Base-by-base conservation (phyloP, 2,329 filamentous ascomycete genomes). In the Diaporthe eres region DNA sequence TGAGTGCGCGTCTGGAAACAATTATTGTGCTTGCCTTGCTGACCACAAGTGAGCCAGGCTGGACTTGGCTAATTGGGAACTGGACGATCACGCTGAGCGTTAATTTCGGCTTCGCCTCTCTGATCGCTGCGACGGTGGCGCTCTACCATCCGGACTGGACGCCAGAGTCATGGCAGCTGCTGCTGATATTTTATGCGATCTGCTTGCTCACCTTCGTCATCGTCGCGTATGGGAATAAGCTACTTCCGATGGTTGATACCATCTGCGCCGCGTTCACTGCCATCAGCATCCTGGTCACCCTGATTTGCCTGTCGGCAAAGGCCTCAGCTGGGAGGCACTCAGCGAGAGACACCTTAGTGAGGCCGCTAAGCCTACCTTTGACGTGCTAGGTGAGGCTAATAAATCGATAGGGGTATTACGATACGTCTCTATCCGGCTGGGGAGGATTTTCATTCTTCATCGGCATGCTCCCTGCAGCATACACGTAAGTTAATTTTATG, bases 111-210 rank as follows among this genome's bases (percentile, higher is more conserved):
- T 89, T 90, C 75, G 89, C 89, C 1, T 89, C 87, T 1, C 80
- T 92, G 63, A 83, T 91, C 47, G 86, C 87, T 3, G 89, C 87
- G 0, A 86, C 86, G 0, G 81, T 90, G 6, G 85, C 87, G 3
- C 87, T 92, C 78, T 92, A 88, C 78, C 86, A 90, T 72, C 88
- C 89, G 0, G 85, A 88, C 75, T 91, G 88, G 81, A 84, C 81
- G 0, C 84, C 89, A n/a, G 85, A 83, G 49, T 80, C 82, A 58
- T 93, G 90, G 90, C 89, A 93, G 79, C 83, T 92, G 0, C 84
- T 92, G 5, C 83, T 93, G 19, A 89, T 92, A 55, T 92, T 92
- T 83, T 92, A 91, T 79, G 90, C 87, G 15, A 84, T 92, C 55
- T 91, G 88, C 77, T 77, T 92, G 4, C 77, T 88, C 17, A 89